Conservation (phyloP, 306 rosid genomes). For the Neltuma alba region DNA sequence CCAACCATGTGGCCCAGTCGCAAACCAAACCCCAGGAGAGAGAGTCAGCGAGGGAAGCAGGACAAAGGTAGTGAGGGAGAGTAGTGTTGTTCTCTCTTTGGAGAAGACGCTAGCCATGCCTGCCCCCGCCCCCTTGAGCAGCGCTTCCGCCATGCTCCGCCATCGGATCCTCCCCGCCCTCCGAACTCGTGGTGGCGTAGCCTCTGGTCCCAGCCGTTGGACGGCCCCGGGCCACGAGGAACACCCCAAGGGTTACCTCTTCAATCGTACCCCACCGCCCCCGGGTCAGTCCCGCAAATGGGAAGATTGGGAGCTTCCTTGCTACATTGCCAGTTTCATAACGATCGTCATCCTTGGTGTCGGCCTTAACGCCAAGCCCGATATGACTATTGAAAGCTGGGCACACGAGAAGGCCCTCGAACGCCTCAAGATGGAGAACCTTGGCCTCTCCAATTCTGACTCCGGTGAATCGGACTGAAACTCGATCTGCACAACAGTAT, state of each 20-base stretch:
- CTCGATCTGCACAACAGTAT: slow-evolving; percentile 15
- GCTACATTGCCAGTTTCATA: slow-evolving; percentile 96
- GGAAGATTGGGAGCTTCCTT: slow-evolving; percentile 99
- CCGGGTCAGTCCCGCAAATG: slow-evolving; percentile 86
- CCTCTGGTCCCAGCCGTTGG: slow-evolving; percentile 79
- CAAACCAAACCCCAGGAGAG: background rate
- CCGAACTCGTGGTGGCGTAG: slow-evolving; percentile 73
- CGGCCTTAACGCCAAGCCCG: slow-evolving; percentile 98
- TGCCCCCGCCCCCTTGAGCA: slow-evolving; percentile 49
- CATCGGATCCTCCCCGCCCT: slow-evolving; percentile 63
- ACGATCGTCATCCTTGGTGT: slow-evolving; percentile 98
- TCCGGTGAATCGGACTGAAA: slow-evolving; percentile 55
- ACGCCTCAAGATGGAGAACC: slow-evolving; percentile 76
- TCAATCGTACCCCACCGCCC: slow-evolving; percentile 77
- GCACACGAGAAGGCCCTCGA: slow-evolving; percentile 97
- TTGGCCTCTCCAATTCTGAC: background rate
- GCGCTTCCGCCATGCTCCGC: slow-evolving; percentile 76
- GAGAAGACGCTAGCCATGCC: slow-evolving; percentile 40
- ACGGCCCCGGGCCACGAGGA: slow-evolving; percentile 86
- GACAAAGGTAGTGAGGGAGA: background rate
- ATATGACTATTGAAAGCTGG: slow-evolving; percentile 97
- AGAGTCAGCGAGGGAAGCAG: background rate
- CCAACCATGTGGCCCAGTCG: background rate
- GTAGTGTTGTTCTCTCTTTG: background rate
- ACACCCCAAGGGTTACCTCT: slow-evolving; percentile 73